Percentiles rank a stretch among this genome's conserved stretches.
Evolutionary conservation across 2,329 filamentous ascomycete genomes (phyloP).

Genomic region (Cordyceps militaris): DNA sequence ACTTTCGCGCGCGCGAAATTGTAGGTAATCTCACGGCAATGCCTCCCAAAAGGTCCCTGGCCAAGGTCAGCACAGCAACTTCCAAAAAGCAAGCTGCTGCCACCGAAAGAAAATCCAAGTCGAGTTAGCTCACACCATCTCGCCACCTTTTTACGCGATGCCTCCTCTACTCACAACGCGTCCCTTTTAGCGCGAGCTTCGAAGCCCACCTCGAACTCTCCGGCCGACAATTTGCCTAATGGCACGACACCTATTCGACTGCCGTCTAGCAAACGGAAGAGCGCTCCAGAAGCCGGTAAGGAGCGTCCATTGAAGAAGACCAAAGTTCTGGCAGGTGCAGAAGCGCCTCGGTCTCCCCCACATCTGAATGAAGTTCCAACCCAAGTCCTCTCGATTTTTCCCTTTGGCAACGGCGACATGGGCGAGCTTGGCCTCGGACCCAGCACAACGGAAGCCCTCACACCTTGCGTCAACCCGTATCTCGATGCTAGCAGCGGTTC

Average conservation of each 20-base stretch:
- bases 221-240: neutral
- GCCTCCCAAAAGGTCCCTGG: neutral
- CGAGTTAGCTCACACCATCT: neutral
- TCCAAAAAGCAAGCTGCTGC: neutral
- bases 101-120: neutral
- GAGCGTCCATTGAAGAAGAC: neutral
- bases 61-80: neutral
- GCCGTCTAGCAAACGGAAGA: neutral
- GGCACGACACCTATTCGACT: neutral
- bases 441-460: neutral
- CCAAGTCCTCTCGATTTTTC: neutral
- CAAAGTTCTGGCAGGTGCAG: neutral
- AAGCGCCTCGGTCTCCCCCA: neutral
- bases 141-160: neutral
- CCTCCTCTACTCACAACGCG: neutral
- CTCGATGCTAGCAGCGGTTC: slow-evolving; percentile 15
- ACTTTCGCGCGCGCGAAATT: neutral
- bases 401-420: slow-evolving; percentile 1
- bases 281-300: neutral
- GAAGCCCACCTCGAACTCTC: neutral
- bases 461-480: slow-evolving; percentile 13
- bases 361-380: neutral
- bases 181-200: neutral
- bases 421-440: slow-evolving; percentile 3
- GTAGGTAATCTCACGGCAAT: neutral